Percentiles rank a stretch among this genome's conserved stretches.
phyloP scores from a whole-genome alignment of 2,329 filamentous ascomycete genomes.

The Aspergillus versicolor region DNA sequence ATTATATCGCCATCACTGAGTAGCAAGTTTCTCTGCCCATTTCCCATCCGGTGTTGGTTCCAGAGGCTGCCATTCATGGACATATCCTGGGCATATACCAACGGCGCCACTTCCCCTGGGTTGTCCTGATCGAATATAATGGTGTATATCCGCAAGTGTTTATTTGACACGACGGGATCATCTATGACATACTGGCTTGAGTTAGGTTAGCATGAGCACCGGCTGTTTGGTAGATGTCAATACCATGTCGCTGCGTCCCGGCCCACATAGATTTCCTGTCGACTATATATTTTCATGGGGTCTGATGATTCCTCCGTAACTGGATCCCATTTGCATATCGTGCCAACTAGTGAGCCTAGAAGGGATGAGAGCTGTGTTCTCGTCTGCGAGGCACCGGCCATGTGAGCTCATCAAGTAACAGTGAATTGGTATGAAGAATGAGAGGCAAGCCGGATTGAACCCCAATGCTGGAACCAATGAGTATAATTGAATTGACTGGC shows the following conservation, averaged over 20 bases:
- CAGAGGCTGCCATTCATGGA: conserved; percentile 43
- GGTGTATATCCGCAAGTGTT: conserved; percentile 45
- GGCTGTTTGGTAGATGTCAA: not conserved
- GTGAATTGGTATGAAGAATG: not conserved
- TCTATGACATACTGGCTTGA: conserved; percentile 35
- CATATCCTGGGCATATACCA: conserved; percentile 46
- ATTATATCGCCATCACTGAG: conserved; percentile 41
- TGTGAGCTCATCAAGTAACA: not conserved
- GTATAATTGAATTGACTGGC: not conserved
- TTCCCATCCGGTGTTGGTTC: conserved; percentile 38
- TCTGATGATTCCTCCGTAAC: conserved; percentile 12
- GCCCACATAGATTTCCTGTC: conserved; percentile 37
- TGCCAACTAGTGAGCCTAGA: conserved; percentile 19
- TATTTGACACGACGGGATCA: conserved; percentile 39
- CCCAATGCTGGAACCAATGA: not conserved
- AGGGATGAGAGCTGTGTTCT: not conserved
- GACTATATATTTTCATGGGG: conserved; percentile 26
- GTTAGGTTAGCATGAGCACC: conserved; percentile 7
- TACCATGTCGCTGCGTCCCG: conserved; percentile 34
- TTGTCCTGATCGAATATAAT: conserved; percentile 43
- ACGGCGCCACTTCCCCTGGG: conserved; percentile 34
- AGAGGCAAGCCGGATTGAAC: not conserved
- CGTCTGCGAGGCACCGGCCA: not conserved
- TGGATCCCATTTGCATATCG: conserved; percentile 23
- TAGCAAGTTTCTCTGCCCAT: conserved; percentile 34